Evolutionary conservation across 495 filamentous ascomycete genomes (phyloP).

Genomic region (Chaetomium cochliodes): DNA sequence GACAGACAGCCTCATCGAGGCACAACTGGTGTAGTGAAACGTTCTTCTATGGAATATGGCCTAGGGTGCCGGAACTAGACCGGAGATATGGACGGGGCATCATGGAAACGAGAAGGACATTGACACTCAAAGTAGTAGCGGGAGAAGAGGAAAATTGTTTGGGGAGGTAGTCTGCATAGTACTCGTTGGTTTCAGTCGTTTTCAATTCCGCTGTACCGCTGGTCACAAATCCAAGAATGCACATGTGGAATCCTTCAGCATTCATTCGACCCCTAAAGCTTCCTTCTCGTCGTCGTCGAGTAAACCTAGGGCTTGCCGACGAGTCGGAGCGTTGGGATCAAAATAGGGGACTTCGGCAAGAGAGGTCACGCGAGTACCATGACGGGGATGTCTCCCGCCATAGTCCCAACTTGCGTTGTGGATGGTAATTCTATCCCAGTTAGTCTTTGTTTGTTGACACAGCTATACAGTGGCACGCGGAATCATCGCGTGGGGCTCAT

Average conservation of each 20-base stretch:
- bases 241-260: not conserved
- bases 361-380: constrained; percentile 62
- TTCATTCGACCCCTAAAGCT: not conserved
- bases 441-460: not conserved
- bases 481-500: not conserved
- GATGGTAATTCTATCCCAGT: constrained; percentile 56
- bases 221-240: too few relatives aligned
- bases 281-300: constrained; percentile 1
- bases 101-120: not conserved
- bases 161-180: too few relatives aligned
- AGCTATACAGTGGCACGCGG: not conserved
- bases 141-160: too few relatives aligned
- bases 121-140: not conserved
- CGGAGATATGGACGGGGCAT: not conserved
- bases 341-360: constrained; percentile 68
- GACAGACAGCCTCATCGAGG: constrained; percentile 23
- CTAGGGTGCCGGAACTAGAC: not conserved
- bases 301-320: constrained; percentile 58
- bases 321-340: constrained; percentile 55
- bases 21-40: constrained; percentile 6
- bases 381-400: constrained; percentile 59
- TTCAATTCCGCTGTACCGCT: too few relatives aligned
- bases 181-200: too few relatives aligned
- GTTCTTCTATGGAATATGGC: too few relatives aligned
- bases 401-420: constrained; percentile 70